Base-by-base conservation (phyloP, 2,329 filamentous ascomycete genomes). In the Neofusicoccum laricinum region DNA sequence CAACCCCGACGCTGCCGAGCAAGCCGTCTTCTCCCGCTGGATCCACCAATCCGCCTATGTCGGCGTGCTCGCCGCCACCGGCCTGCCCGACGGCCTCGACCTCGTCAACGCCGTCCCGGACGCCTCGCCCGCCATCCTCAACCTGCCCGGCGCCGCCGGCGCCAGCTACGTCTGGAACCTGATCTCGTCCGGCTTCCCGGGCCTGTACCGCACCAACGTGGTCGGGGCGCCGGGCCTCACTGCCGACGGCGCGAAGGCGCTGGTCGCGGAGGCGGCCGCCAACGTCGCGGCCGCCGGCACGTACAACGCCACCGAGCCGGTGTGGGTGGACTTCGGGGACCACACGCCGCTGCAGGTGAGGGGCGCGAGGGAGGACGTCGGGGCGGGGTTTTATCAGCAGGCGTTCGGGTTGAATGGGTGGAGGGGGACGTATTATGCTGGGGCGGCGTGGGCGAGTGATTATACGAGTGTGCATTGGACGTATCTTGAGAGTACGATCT, bases 1-100 rank as follows among this genome's bases (percentile, higher is more conserved):
- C 0, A 65, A 73, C 1, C 74, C 86, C 1, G 84, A 79, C 68
- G 77, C 73, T 1, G 63, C 81, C 1, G 81, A 84, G 63, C 57
- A 17, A 1, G 21, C 46, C 0, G 34, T 81, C 3, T 81, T 83
- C 61, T 17, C 63, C 2, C 72, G 79, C 63, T 79, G 80, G 66
- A 65, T 58, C n/a, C 73, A 75, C 63, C 73, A 67, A 0, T 74
- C 68, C 1, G 81, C 79, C 71, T 82, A 78, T 66, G 74, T 72
- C 3, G 71, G 67, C 3, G 53, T 82, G 0, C 50, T 82, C 3
- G 72, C 71, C 2, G 77, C 79, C 48, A 79, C 77, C 2, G 77
- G 77, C 1, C 53, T 82, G 4, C 71, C 77, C 1, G 61, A 71
- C 38, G 70, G 69, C 10, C 63, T 70, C 0, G 53, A 69, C 12